Base-by-base conservation (phyloP, 208 protist genomes). In the Leishmania martiniquensis region DNA sequence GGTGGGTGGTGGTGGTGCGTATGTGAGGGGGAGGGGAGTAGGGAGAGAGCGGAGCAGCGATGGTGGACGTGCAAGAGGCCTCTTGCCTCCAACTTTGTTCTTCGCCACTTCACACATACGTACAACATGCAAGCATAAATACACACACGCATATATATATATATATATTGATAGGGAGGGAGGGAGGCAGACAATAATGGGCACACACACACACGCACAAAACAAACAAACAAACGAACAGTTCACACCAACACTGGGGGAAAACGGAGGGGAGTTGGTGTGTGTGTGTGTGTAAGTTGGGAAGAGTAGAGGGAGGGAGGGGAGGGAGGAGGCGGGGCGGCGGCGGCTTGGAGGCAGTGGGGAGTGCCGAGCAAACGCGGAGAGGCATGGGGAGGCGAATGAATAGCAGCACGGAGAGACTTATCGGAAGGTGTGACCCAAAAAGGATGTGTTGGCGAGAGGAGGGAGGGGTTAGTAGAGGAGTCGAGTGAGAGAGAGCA, bases 221-320 rank as follows among this genome's bases (percentile, higher is more conserved):
- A 39, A 22, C 22, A 37, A 37, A 39, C n/a, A 37, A 12, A 12
- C 3, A 37, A 5, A 63, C 9, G 9, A 9, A 51, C 9, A 69
- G n/a, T 12, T 17, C 22, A 25, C 13, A 69, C 22, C 29, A 37
- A 42, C 4, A 22, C 20, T 22, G 12, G 20, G 29, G 6, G 57
- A 5, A 37, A 6, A 63, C 7, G 54, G 5, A n/a, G 15, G 6
- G 20, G 3, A 55, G n/a, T 22, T 10, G 9, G 65, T 69, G 65
- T 69, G 65, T 49, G 65, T n/a, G 65, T 69, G 69, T 74, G 29
- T 57, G 47, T 74, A 20, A 59, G 44, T 74, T 4, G 25, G 25
- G 55, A 6, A 29, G 55, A 6, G 55, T 6, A 29, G 12, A 32
- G 5, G 25, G 55, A 51, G 47, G 47, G 13, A 51, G 13, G 47